Percentiles rank a stretch among this genome's conserved stretches.
phyloP scores from a whole-genome alignment of 176 grass and related monocot genomes.

The Oryza glumipatula region DNA sequence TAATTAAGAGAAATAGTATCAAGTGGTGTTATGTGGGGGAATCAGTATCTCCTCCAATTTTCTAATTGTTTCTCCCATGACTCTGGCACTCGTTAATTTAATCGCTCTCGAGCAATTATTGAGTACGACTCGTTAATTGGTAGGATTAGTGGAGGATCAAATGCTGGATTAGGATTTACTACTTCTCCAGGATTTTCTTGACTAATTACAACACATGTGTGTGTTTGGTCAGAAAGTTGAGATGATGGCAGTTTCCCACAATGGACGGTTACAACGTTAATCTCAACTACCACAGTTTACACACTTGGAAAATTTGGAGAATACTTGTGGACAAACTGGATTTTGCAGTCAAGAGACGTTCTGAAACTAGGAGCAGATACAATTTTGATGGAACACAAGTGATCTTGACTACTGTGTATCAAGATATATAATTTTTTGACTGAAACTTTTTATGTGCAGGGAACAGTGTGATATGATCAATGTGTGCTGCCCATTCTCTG shows the following conservation, averaged over 20 bases:
- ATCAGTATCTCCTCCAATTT: constrained; percentile 23
- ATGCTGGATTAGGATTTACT: not conserved
- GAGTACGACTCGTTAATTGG: not conserved
- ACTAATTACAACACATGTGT: not conserved
- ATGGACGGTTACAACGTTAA: not conserved
- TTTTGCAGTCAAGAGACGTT: too few species aligned
- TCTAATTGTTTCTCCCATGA: constrained; percentile 28
- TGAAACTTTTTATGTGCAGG: not conserved
- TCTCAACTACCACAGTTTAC: not conserved
- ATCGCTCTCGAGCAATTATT: constrained; percentile 15
- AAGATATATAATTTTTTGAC: not conserved
- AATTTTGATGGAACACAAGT: not conserved
- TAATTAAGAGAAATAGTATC: not conserved
- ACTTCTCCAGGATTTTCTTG: not conserved
- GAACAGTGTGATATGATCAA: not conserved
- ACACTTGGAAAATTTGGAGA: too few species aligned
- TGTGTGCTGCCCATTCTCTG: not conserved
- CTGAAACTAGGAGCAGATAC: not conserved
- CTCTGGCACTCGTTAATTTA: constrained; percentile 21
- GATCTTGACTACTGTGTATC: not conserved
- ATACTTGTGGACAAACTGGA: too few species aligned
- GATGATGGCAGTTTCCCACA: not conserved
- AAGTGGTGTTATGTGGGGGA: constrained; percentile 36
- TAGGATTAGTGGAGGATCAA: constrained; percentile 8
- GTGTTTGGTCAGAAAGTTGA: not conserved